A percentile compares a stretch with the other conserved stretches of the same genome.
phyloP scores from a whole-genome alignment of 192 early-diverging fungal genomes.

The Phlyctochytrium planicorne region DNA sequence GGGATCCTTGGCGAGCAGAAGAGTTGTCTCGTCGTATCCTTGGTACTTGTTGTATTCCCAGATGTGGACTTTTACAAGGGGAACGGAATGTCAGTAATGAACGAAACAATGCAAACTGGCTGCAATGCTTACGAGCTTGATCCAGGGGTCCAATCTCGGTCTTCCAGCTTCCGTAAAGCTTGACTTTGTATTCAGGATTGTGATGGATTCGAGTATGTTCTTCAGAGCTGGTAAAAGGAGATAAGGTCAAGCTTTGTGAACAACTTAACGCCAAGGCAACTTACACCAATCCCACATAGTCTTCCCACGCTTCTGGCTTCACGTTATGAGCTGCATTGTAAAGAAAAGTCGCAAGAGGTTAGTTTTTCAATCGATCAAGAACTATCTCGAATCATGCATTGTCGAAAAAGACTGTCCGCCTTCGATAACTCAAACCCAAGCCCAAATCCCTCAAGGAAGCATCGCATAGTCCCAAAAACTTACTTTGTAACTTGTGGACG shows the following conservation, averaged over 20 bases:
- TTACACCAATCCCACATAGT: constrained; percentile 74
- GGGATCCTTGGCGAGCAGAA: constrained; percentile 57
- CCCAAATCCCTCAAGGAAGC: too few relatives aligned
- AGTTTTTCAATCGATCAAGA: too few relatives aligned
- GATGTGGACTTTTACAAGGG: constrained; percentile 67
- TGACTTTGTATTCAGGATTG: constrained; percentile 70
- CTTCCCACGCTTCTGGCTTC: constrained; percentile 80
- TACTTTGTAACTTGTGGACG: constrained; percentile 84
- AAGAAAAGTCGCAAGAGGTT: constrained; percentile 15
- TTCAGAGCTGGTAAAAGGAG: constrained; percentile 50
- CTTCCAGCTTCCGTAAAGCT: constrained; percentile 87
- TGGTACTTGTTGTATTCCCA: constrained; percentile 94
- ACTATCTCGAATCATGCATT: too few relatives aligned
- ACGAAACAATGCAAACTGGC: constrained; percentile 2
- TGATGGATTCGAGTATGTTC: constrained; percentile 76
- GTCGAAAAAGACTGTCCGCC: too few relatives aligned
- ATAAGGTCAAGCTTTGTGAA: constrained; percentile 1
- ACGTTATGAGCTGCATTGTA: constrained; percentile 67
- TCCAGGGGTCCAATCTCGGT: constrained; percentile 86
- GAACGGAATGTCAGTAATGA: neutral
- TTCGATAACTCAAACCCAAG: neutral
- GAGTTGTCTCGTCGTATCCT: constrained; percentile 69
- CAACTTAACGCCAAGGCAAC: neutral
- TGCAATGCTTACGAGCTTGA: constrained; percentile 63
- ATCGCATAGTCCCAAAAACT: too few relatives aligned